Evolutionary conservation across 2,329 filamentous ascomycete species (phyloP).

Genomic region (Aspergillus piperis): DNA sequence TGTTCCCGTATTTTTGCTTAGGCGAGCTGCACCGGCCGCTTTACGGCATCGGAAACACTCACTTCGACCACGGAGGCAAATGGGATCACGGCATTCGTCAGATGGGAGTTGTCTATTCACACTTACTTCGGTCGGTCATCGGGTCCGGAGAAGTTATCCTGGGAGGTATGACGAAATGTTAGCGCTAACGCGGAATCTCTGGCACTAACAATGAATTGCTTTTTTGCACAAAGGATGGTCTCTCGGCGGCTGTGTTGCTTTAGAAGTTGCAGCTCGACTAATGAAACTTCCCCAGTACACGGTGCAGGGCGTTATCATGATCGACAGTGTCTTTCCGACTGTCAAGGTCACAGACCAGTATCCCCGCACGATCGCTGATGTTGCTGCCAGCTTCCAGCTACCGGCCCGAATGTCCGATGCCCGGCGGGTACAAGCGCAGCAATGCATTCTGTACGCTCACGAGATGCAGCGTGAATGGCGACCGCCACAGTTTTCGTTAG

Average conservation of each 20-base stretch:
- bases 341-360: background rate
- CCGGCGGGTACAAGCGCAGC: background rate
- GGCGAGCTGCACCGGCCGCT: conserved; percentile 4
- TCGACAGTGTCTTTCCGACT: conserved; percentile 11
- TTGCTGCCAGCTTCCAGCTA: conserved; percentile 3
- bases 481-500: background rate
- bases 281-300: conserved; percentile 10
- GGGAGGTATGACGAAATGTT: background rate
- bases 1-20: conserved; percentile 8
- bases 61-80: conserved; percentile 1
- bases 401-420: background rate
- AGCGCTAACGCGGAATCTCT: background rate
- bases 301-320: conserved; percentile 6
- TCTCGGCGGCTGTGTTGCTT: conserved; percentile 7
- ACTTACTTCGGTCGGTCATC: conserved; percentile 8
- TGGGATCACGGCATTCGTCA: conserved; percentile 11
- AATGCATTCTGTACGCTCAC: conserved; percentile 5
- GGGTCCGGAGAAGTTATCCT: background rate
- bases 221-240: conserved; percentile 6
- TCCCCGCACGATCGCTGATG: conserved; percentile 4
- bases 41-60: conserved; percentile 10
- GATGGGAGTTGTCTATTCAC: conserved; percentile 12
- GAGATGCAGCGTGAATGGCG: conserved; percentile 5
- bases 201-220: background rate
- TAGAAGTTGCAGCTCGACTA: conserved; percentile 13